Base-by-base conservation (phyloP, 371 early-diverging fungal species). In the Syncephalis fuscata region DNA sequence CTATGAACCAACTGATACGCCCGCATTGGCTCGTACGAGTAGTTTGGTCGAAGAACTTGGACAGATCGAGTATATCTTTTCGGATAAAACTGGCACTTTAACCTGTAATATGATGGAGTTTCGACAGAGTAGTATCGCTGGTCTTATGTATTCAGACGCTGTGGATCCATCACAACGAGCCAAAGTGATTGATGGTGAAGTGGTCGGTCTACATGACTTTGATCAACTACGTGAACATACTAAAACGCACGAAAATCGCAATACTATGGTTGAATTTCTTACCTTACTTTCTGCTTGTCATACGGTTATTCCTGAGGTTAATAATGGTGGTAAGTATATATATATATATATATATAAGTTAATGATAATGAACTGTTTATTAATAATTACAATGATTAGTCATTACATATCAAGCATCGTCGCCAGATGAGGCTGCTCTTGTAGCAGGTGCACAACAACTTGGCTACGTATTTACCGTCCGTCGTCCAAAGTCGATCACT, bases 41-140 rank as follows among this genome's bases (percentile, higher is more conserved):
- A 82, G 82, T 49, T 66, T 93, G 46, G 86, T 89, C 36, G 96
- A 98, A 58, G 95, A 98, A 62, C 62, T 95, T 15, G 96, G 95
- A 7, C 88, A 89, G 61, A 76, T 85, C 46, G 80, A 84, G 53
- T 88, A 79, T 61, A 79, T 86, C 16, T 86, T 88, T 48, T 82
- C 82, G 14, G 88, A 85, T 58, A 86, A 88, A 67, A 97, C 98
- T 10, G 98, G 98, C 37, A 97, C 98, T 3, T 65, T 97, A 48
- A 97, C 98, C 0, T 85, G 88, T 57, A 97, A 97, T 61, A 78
- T 85, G 52, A 97, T 97, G 98, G 82, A 84, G 54, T 90, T 94
- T 61, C 84, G 85, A 27, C 74, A 85, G 58, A 82, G 78, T 46
- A 80, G 80, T 2, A 81, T 88, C 46, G 83, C 73, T 15, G 88